Evolutionary conservation across 306 rosid genomes (phyloP).

Genomic region (Prunus mongolica): DNA sequence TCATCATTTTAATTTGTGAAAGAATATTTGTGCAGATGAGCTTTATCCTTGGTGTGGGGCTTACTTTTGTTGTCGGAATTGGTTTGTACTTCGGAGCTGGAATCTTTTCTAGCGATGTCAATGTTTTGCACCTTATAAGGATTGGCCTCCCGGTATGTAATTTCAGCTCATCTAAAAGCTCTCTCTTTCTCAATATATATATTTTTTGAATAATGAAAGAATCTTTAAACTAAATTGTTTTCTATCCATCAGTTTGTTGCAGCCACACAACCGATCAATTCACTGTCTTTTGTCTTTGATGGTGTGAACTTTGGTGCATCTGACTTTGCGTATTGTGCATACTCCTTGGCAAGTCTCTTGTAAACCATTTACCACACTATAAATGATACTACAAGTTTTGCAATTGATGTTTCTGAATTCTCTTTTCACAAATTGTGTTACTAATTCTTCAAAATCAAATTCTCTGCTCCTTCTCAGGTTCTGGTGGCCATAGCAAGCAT

Average conservation of each 20-base stretch:
- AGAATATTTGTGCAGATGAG: conserved; percentile 51
- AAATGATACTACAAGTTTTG: not conserved
- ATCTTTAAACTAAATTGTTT: not conserved
- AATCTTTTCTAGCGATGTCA: conserved; percentile 54
- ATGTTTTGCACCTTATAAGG: conserved; percentile 71
- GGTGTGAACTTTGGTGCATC: conserved; percentile 97
- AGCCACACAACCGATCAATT: conserved; percentile 89
- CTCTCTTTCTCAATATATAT: too few relatives aligned
- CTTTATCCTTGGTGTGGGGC: conserved; percentile 73
- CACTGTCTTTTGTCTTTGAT: conserved; percentile 88
- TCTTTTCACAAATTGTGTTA: not conserved
- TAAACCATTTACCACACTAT: not conserved
- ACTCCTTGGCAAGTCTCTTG: conserved; percentile 53
- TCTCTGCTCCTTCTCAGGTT: conserved; percentile 38
- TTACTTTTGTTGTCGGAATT: conserved; percentile 62
- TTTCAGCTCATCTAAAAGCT: not conserved
- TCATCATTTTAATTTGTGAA: not conserved
- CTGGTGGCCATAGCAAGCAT: conserved; percentile 71
- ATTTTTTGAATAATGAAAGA: not conserved
- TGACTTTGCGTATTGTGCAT: conserved; percentile 88
- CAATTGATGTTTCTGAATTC: not conserved
- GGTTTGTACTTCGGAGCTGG: conserved; percentile 83
- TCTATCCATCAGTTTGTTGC: conserved; percentile 70
- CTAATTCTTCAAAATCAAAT: not conserved
- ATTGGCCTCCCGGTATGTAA: conserved; percentile 67